Conservation (phyloP, 495 filamentous ascomycete genomes). For the Cryomyces antarcticus region DNA sequence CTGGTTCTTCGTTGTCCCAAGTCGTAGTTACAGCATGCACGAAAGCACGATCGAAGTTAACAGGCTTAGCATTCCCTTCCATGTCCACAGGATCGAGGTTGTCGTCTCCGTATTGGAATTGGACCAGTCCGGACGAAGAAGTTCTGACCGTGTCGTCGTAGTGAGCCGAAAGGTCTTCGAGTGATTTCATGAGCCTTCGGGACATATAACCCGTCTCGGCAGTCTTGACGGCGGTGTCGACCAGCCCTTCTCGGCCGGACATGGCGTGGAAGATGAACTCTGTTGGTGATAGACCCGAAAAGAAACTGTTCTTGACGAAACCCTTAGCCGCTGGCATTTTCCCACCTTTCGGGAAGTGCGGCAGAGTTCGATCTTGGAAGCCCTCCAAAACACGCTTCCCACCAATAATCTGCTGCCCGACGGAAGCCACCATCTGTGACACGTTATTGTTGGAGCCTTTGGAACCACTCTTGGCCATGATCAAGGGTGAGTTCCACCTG, state of each 20-base stretch:
- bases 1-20: conserved; percentile 51
- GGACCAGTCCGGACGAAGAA: conserved; percentile 64
- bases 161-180: conserved; percentile 78
- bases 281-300: conserved; percentile 67
- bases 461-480: conserved; percentile 94
- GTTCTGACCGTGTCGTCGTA: conserved; percentile 93
- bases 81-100: conserved; percentile 90
- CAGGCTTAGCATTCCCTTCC: conserved; percentile 85
- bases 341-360: conserved; percentile 86
- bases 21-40: conserved; percentile 61
- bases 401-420: conserved; percentile 93
- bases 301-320: conserved; percentile 95
- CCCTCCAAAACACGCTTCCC: conserved; percentile 86
- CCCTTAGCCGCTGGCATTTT: conserved; percentile 84
- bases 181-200: conserved; percentile 87
- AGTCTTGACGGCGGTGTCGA: conserved; percentile 99
- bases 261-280: conserved; percentile 98
- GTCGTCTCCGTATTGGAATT: conserved; percentile 94
- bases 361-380: conserved; percentile 84
- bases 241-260: conserved; percentile 91
- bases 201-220: conserved; percentile 99
- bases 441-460: conserved; percentile 97
- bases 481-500: conserved; percentile 77
- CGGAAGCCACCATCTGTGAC: conserved; percentile 93
- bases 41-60: conserved; percentile 84